phyloP scores from a whole-genome alignment of 2,329 filamentous ascomycete genomes.

The Ophiostoma sp. region DNA sequence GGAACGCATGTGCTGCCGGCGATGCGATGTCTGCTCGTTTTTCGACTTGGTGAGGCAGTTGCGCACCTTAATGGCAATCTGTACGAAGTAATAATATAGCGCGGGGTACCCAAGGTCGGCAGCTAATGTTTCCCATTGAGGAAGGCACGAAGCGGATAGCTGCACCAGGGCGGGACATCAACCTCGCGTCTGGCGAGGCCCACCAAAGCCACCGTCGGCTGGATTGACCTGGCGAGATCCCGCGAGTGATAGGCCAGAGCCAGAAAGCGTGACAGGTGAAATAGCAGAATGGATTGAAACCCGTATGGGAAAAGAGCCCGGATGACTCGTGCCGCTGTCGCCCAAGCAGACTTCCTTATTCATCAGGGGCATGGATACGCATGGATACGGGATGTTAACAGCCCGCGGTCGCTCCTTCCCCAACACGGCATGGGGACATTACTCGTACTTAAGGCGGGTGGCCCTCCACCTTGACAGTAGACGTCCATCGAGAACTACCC shows the following conservation, averaged over 20 bases:
- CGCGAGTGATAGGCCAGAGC: neutral
- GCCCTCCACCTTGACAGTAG: neutral
- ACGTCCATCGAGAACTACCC: neutral
- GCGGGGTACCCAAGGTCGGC: neutral
- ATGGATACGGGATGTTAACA: neutral
- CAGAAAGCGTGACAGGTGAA: neutral
- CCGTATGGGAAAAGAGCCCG: neutral
- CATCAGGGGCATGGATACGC: neutral
- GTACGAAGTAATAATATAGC: neutral
- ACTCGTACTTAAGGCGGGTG: neutral
- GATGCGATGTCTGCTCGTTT: neutral
- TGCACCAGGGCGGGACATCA: neutral
- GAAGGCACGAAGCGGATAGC: neutral
- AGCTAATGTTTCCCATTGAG: neutral
- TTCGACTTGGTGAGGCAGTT: neutral
- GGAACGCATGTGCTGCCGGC: no score
- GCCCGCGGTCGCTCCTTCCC: constrained; percentile 2
- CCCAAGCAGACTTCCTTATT: neutral
- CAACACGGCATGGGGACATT: neutral
- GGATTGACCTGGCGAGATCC: neutral
- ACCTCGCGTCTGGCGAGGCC: neutral
- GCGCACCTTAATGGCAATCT: neutral
- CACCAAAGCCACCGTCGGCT: neutral
- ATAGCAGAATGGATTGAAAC: neutral
- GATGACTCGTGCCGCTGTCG: neutral